Evolutionary conservation across 1,139 yeast species (phyloP), one percentile per base, ranked within the genome.

Genomic region (Yueomyces sp.): DNA sequence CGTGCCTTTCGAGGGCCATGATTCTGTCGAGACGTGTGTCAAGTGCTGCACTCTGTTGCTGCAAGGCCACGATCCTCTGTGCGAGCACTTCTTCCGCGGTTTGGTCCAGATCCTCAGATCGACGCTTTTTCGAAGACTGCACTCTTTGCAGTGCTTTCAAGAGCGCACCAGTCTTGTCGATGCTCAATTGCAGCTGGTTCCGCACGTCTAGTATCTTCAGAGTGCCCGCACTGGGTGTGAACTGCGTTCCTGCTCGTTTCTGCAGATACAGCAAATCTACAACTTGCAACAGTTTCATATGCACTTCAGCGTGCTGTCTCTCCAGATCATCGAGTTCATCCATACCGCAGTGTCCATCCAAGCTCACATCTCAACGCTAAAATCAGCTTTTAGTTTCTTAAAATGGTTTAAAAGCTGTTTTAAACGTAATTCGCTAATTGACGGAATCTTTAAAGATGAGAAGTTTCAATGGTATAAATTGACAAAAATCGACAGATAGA

Each of bases 231-330:
- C 19, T 4, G 6, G 19, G 19, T 27, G 40, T 47, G 3, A 47
- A 36, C 11, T 40, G 35, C 3, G 42, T 39, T 7, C 44, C 45
- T 7, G 36, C 36, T 36, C 47, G 44, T 36, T 55, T 53, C 12
- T 47, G 36, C 31, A 57, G 42, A 40, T 55, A 55, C 6, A 59
- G 43, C 28, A 45, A 48, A 36, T 57, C 62, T 36, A 59, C 38
- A 1, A 51, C 43, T 33, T 41, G 38, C 12, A 59, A 41, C 6
- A 59, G 45, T 27, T 52, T 51, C 11, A 41, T 43, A 41, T 57
- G 51, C 2, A 55, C 45, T 32, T 43, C 44, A 3, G 49, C 59
- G 41, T 59, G 59, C 36, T 47, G 48, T 32, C 45, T 41, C 39
- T 59, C 62, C 8, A 59, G 46, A 8, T 45, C 49, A 9, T 41